These are phyloP conservation scores for Yamadazyma jaroonii DNA, from an alignment of 1,139 yeast species.

Conservation along the genomic window DNA sequence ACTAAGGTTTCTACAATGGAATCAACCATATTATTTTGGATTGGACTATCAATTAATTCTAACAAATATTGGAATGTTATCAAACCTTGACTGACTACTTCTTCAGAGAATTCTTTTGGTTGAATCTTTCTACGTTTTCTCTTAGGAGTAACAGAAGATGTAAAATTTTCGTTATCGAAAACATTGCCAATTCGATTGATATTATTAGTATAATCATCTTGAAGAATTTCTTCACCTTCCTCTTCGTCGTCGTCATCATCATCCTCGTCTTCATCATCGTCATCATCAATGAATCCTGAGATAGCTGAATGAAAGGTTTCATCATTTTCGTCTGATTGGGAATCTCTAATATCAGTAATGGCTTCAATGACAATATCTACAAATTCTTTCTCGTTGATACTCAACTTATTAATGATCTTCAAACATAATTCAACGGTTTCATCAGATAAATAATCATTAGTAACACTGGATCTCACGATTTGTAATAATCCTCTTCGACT, in stretches of 20 bases:
- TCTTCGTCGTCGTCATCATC: constrained; percentile 23
- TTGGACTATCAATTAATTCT: constrained; percentile 62
- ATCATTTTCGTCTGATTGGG: constrained; percentile 46
- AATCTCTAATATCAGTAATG: constrained; percentile 79
- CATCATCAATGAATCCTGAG: constrained; percentile 27
- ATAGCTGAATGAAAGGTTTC: constrained; percentile 58
- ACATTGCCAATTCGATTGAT: constrained; percentile 18
- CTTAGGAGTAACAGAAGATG: constrained; percentile 8
- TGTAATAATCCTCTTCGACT: constrained; percentile 84
- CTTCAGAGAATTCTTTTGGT: constrained; percentile 43
- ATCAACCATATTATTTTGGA: constrained; percentile 66
- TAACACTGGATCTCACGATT: constrained; percentile 60
- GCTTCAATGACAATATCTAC: constrained; percentile 83
- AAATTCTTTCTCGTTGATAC: constrained; percentile 81
- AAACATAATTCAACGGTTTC: constrained; percentile 55
- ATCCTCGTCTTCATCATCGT: constrained; percentile 19
- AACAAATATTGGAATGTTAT: constrained; percentile 69
- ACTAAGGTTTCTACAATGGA: constrained; percentile 74
- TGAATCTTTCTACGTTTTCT: constrained; percentile 32
- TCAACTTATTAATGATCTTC: constrained; percentile 64
- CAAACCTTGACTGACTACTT: constrained; percentile 62
- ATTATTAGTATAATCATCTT: constrained; percentile 20
- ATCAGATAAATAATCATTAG: constrained; percentile 54
- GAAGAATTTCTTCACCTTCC: constrained; percentile 20
- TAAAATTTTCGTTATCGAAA: constrained; percentile 16